Conservation (phyloP, 371 early-diverging fungal species). For the Massospora cicadina region DNA sequence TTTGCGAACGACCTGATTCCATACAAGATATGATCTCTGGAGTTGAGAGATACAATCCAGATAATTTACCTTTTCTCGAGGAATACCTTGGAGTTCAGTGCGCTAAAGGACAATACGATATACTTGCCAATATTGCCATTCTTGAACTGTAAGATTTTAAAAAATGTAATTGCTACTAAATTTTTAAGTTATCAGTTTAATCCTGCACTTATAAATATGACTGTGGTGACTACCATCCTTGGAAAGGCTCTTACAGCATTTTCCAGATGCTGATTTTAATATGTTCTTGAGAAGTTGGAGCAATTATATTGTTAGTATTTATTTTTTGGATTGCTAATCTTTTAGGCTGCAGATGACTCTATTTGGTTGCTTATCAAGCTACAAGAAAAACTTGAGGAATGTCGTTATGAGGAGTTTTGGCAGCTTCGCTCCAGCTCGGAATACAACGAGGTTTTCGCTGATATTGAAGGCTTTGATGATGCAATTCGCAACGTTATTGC, state of each 20-base stretch:
- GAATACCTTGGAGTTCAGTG: slow-evolving; percentile 65
- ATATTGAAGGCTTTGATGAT: slow-evolving; percentile 50
- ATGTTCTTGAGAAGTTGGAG: slow-evolving; percentile 64
- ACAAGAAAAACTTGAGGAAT: slow-evolving; percentile 60
- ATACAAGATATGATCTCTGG: slow-evolving; percentile 57
- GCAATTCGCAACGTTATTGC: slow-evolving; percentile 57
- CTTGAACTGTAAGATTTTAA: slow-evolving; percentile 51
- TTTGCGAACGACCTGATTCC: slow-evolving; percentile 35
- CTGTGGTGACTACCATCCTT: slow-evolving; percentile 52
- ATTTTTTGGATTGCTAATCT: background rate
- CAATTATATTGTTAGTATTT: background rate
- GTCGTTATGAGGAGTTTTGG: slow-evolving; percentile 71
- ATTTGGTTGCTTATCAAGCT: slow-evolving; percentile 46
- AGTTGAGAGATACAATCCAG: slow-evolving; percentile 78
- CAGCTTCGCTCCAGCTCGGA: slow-evolving; percentile 26
- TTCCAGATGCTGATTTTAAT: slow-evolving; percentile 76
- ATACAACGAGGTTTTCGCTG: slow-evolving; percentile 33
- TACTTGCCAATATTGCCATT: slow-evolving; percentile 76
- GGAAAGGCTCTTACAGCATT: slow-evolving; percentile 65
- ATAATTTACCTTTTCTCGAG: slow-evolving; percentile 61
- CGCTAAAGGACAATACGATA: slow-evolving; percentile 55
- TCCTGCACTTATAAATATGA: slow-evolving; percentile 46
- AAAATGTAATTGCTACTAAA: background rate
- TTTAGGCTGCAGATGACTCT: slow-evolving; percentile 25
- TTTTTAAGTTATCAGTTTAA: slow-evolving; percentile 67